Evolutionary conservation across 441 rosid species (phyloP).

Genomic region (Erodium trifolium): DNA sequence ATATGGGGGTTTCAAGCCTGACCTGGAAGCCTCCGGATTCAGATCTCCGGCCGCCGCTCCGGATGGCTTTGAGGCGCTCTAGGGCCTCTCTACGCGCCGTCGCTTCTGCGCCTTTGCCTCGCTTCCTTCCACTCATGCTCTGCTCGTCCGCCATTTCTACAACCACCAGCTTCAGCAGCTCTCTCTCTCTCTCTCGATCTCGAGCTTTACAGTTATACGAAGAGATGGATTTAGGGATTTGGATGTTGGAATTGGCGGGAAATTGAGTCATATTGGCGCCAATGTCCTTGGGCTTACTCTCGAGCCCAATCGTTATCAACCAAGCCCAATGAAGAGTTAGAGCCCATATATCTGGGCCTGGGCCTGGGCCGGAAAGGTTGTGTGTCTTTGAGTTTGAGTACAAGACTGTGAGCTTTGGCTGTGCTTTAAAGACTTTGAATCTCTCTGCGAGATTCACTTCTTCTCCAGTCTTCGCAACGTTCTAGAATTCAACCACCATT

Average conservation of each 20-base stretch:
- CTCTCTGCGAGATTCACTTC: too few species aligned
- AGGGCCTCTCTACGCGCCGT: constrained; percentile 49
- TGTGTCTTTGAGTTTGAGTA: too few species aligned
- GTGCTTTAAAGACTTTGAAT: too few species aligned
- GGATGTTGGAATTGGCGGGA: constrained; percentile 1
- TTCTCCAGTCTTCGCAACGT: too few species aligned
- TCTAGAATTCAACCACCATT: neutral
- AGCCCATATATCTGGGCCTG: too few species aligned
- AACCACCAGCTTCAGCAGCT: neutral
- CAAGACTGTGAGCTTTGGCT: too few species aligned
- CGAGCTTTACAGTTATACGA: neutral
- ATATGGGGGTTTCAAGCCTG: constrained; percentile 63
- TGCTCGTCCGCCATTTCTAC: constrained; percentile 40
- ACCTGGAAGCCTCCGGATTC: constrained; percentile 30
- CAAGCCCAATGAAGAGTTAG: too few species aligned
- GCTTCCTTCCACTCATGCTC: constrained; percentile 30
- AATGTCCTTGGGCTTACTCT: neutral
- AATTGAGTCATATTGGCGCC: neutral
- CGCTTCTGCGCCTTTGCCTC: constrained; percentile 50
- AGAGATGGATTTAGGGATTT: neutral
- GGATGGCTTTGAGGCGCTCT: constrained; percentile 61
- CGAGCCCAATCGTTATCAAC: too few species aligned
- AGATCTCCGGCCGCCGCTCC: constrained; percentile 58
- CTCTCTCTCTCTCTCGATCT: neutral
- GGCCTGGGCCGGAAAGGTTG: too few species aligned